A percentile compares a stretch with the other conserved stretches of the same genome.
phyloP scores from a whole-genome alignment of 2,329 filamentous ascomycete species.

The Cytospora piceae region DNA sequence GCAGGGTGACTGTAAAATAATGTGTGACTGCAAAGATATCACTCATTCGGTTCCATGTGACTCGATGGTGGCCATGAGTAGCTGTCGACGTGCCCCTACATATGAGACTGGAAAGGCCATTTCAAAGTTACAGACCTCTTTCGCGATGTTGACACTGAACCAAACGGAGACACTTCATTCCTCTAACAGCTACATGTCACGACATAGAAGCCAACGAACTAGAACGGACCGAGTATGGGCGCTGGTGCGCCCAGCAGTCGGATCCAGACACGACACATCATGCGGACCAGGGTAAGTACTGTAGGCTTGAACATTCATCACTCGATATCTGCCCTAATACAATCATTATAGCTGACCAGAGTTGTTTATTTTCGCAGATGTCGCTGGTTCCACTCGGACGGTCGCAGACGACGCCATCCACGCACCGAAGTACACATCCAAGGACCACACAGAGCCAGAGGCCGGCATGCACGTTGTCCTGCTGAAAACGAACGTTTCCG shows the following conservation, averaged over 20 bases:
- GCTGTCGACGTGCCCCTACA: not conserved
- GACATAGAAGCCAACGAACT: not conserved
- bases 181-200: not conserved
- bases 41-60: not conserved
- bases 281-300: constrained; percentile 4
- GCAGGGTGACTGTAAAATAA: no score
- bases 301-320: not conserved
- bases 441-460: not conserved
- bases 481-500: not conserved
- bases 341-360: not conserved
- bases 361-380: not conserved
- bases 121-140: fast-evolving
- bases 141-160: not conserved
- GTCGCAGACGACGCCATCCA: constrained; percentile 1
- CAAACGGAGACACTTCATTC: fast-evolving
- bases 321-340: no score
- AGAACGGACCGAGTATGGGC: constrained; percentile 2
- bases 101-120: not conserved
- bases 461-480: constrained; percentile 6
- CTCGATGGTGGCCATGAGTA: not conserved
- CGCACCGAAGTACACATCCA: not conserved
- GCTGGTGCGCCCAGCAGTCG: not conserved
- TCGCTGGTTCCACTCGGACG: constrained; percentile 7
- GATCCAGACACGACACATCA: constrained; percentile 1
- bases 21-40: not conserved